A percentile compares a stretch with the other conserved stretches of the same genome.
phyloP scores from a whole-genome alignment of 192 early-diverging fungal species.

The Funneliformis geosporum region DNA sequence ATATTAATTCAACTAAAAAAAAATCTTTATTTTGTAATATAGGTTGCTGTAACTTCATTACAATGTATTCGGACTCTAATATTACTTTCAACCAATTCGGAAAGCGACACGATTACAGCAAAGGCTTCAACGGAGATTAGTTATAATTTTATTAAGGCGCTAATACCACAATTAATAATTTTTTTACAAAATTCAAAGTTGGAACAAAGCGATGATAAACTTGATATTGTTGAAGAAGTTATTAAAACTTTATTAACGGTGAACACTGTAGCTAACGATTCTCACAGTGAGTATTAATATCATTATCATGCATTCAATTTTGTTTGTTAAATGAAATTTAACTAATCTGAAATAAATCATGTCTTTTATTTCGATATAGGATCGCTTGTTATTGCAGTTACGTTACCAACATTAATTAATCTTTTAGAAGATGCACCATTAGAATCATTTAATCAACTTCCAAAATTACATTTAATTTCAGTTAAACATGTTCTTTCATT shows the following conservation, averaged over 20 bases:
- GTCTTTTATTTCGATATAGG: constrained; percentile 32
- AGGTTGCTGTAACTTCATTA: constrained; percentile 39
- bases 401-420: constrained; percentile 49
- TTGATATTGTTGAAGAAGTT: constrained; percentile 47
- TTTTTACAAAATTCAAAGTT: constrained; percentile 26
- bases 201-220: constrained; percentile 30
- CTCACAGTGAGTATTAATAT: constrained; percentile 43
- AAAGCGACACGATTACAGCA: background rate
- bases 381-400: constrained; percentile 39
- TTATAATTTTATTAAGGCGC: constrained; percentile 31
- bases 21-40: background rate
- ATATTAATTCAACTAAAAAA: background rate
- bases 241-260: constrained; percentile 51
- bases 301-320: background rate
- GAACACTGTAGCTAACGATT: constrained; percentile 38
- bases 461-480: constrained; percentile 42
- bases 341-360: background rate
- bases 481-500: constrained; percentile 47
- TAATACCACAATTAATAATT: constrained; percentile 38
- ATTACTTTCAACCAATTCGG: constrained; percentile 35
- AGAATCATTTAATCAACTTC: background rate
- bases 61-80: constrained; percentile 47
- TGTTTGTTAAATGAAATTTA: background rate
- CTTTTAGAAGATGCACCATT: constrained; percentile 39
- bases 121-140: constrained; percentile 31